Evolutionary conservation across 2,329 filamentous ascomycete species (phyloP).

Genomic region (Fusarium ambrosium): DNA sequence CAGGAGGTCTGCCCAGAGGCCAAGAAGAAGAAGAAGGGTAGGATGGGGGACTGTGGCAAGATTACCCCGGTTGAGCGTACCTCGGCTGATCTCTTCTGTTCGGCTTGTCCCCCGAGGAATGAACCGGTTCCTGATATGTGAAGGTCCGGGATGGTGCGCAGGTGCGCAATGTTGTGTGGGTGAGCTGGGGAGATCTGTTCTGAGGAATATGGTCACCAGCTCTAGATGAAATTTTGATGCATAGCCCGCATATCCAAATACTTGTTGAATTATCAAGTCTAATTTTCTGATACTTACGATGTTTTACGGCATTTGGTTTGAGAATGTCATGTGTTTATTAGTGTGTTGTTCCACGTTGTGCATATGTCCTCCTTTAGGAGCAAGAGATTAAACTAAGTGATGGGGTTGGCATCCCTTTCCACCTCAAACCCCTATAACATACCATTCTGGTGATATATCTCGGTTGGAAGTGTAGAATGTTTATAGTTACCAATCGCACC

Average conservation of each 20-base stretch:
- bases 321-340: too few relatives aligned
- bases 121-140: not conserved
- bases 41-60: not conserved
- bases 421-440: too few relatives aligned
- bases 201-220: not conserved
- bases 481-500: too few relatives aligned
- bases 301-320: too few relatives aligned
- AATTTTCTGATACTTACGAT: not conserved
- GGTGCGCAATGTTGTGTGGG: not conserved
- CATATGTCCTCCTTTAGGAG: too few relatives aligned
- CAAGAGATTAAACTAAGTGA: too few relatives aligned
- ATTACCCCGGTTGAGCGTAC: not conserved
- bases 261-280: not conserved
- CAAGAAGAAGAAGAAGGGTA: conserved; percentile 1
- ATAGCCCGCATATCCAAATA: not conserved
- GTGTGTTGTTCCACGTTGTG: too few relatives aligned
- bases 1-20: not conserved
- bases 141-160: too few relatives aligned
- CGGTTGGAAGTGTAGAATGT: too few relatives aligned
- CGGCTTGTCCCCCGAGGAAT: not conserved
- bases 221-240: not conserved
- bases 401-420: too few relatives aligned
- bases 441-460: too few relatives aligned
- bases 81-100: not conserved
- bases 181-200: not conserved